Percentiles rank a stretch among this genome's conserved stretches.
phyloP scores from a whole-genome alignment of 305 asterid species.

The Andrographis paniculata region DNA sequence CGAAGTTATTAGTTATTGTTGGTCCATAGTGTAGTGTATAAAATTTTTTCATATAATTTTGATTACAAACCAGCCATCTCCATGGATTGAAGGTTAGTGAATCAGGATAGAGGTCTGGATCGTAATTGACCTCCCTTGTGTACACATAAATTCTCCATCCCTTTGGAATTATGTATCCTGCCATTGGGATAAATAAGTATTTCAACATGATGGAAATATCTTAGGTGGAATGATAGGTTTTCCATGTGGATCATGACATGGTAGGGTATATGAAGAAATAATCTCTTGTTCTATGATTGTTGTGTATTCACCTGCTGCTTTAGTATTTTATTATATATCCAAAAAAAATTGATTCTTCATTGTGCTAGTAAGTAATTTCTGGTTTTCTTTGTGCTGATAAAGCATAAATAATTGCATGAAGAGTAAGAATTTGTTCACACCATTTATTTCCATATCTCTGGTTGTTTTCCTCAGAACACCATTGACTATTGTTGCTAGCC shows the following conservation, averaged over 20 bases:
- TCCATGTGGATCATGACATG: slow-evolving; percentile 89
- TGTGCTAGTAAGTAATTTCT: slow-evolving; percentile 16
- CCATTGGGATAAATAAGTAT: slow-evolving; percentile 16
- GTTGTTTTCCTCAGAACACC: slow-evolving; percentile 17
- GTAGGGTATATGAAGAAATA: slow-evolving; percentile 72
- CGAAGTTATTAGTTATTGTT: slow-evolving; percentile 5
- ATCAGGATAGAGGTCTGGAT: slow-evolving; percentile 71
- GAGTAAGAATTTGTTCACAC: slow-evolving; percentile 6
- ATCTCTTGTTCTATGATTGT: slow-evolving; percentile 38
- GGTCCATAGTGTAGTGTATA: not conserved
- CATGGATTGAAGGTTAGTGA: slow-evolving; percentile 87
- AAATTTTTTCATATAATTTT: not conserved
- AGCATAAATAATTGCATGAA: slow-evolving; percentile 12
- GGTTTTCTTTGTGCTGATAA: slow-evolving; percentile 14
- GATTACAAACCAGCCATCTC: slow-evolving; percentile 94
- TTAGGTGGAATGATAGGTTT: slow-evolving; percentile 76
- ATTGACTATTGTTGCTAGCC: slow-evolving; percentile 15
- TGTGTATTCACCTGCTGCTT: slow-evolving; percentile 25
- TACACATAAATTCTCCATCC: slow-evolving; percentile 99
- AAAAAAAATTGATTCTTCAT: slow-evolving; percentile 16
- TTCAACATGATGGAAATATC: slow-evolving; percentile 55
- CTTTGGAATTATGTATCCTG: slow-evolving; percentile 79
- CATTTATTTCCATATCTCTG: slow-evolving; percentile 13
- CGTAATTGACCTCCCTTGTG: slow-evolving; percentile 95
- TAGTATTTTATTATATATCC: slow-evolving; percentile 20